Conservation (phyloP, 257 asterid species). For the Solanum gracilifrons region DNA sequence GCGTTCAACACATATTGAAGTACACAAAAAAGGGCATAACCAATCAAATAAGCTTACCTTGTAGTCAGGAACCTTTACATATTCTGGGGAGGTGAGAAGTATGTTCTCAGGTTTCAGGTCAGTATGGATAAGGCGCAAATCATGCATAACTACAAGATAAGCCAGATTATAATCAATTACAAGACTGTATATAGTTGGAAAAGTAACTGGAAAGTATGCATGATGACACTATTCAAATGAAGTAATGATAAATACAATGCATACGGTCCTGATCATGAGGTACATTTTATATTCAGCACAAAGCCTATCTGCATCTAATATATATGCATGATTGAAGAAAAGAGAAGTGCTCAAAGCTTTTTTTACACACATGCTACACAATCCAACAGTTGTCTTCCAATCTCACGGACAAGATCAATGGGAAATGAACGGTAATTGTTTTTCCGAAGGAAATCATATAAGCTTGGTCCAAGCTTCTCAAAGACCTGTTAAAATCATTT, state of each 20-base stretch:
- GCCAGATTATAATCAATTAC: background rate
- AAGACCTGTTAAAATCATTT: constrained; percentile 89
- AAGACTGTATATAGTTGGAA: too few relatives aligned
- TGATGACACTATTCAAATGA: background rate
- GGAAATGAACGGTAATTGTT: constrained; percentile 98
- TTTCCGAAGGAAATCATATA: constrained; percentile 97
- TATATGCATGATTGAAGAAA: background rate
- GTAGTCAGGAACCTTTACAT: constrained; percentile 65
- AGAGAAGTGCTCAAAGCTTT: background rate
- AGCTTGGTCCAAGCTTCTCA: constrained; percentile 99
- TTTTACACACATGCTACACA: constrained; percentile 97
- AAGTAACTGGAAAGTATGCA: background rate
- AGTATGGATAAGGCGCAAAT: constrained; percentile 77
- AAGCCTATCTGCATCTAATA: background rate
- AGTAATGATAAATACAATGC: background rate
- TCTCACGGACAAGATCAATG: constrained; percentile 97
- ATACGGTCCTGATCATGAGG: background rate
- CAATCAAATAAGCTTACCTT: constrained; percentile 40
- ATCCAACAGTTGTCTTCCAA: constrained; percentile 98
- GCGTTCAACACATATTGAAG: background rate
- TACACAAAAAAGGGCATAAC: background rate
- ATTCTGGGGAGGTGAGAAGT: constrained; percentile 74
- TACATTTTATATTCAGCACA: background rate
- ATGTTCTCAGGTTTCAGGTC: constrained; percentile 96
- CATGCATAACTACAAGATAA: constrained; percentile 75